Percentiles rank a stretch among this genome's conserved stretches.
phyloP scores from a whole-genome alignment of 352 stramenopile genomes.

The Saprolegnia parasitica region DNA sequence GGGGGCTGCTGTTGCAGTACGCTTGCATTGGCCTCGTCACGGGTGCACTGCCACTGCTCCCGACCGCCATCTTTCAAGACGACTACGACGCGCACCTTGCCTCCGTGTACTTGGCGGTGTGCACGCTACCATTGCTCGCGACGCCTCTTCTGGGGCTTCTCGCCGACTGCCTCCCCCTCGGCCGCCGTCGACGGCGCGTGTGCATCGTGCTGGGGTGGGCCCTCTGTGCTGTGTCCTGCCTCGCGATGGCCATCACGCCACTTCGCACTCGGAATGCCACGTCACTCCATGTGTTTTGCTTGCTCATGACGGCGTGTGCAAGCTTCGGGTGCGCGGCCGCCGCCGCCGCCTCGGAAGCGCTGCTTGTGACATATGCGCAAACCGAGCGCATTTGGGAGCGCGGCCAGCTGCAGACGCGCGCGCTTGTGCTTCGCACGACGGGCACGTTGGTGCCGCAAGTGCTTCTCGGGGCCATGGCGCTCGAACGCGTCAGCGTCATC shows the following conservation, averaged over 20 bases:
- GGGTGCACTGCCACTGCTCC: slow-evolving; percentile 35
- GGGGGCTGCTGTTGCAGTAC: slow-evolving; percentile 46
- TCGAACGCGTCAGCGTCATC: too few species aligned
- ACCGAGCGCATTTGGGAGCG: slow-evolving; percentile 34
- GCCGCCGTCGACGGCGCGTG: not conserved
- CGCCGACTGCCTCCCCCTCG: not conserved
- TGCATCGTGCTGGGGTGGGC: slow-evolving; percentile 24
- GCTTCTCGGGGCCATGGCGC: slow-evolving; percentile 29
- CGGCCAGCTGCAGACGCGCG: not conserved
- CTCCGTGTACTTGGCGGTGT: not conserved
- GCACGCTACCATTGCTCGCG: not conserved
- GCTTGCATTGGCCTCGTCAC: slow-evolving; percentile 45
- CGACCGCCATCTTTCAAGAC: not conserved
- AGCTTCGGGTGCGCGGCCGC: slow-evolving; percentile 83
- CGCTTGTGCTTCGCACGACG: not conserved
- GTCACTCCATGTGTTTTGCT: slow-evolving; percentile 46
- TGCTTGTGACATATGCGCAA: slow-evolving; percentile 63
- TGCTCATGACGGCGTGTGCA: slow-evolving; percentile 68
- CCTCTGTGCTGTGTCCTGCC: slow-evolving; percentile 34
- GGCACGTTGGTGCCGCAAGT: not conserved
- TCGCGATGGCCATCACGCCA: slow-evolving; percentile 37
- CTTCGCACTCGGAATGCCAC: slow-evolving; percentile 35
- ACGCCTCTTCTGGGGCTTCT: not conserved
- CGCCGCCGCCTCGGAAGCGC: slow-evolving; percentile 74
- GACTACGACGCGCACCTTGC: not conserved